Base-by-base conservation (phyloP, 805 yeast species). In the Pichia phayaonensis region DNA sequence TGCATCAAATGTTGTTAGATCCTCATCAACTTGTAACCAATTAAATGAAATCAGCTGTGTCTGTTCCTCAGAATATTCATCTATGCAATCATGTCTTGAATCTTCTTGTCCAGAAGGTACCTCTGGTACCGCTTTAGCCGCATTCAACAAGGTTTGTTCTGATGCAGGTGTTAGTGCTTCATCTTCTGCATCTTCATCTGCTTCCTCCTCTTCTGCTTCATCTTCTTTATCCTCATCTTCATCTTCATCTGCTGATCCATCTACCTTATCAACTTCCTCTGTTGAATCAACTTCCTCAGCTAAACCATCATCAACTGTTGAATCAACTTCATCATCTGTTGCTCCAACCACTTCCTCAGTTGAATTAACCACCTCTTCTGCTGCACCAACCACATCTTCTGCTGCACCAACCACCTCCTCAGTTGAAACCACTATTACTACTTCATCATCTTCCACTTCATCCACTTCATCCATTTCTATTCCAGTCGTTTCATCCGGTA, bases 11-110 rank as follows among this genome's bases (percentile, higher is more conserved):
- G 90, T 85, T 50, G 73, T 76, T 55, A 77, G 77, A 65, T 54
- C 59, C 7, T 74, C 81, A 16, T 68, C 79, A 41, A 53, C 71
- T 44, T 86, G 94, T 69, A 58, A 71, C 52, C 72, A 81, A 51
- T 66, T 88, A 66, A 78, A 77, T 66, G 80, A 85, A 62, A 72
- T 87, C 57, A 60, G 70, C 42, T 89, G 96, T 74, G 69, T 86
- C 60, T 86, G 95, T 69, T 66, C 75, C 42, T 72, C 72, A 49
- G 80, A 85, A 59, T 69, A 76, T 56, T 52, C 69, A 53, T 70
- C 76, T 41, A 69, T 89, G 59, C 68, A 79, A 61, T 54, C 70
- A 48, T 90, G 97, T 73, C 73, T 90, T 69, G 70, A 75, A 50
- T 63, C 73, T 52, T 76, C 72, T 54, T 90, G 97, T 73, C 90